phyloP scores from a whole-genome alignment of 108 stramenopile genomes.

The Nitzschia sp. region DNA sequence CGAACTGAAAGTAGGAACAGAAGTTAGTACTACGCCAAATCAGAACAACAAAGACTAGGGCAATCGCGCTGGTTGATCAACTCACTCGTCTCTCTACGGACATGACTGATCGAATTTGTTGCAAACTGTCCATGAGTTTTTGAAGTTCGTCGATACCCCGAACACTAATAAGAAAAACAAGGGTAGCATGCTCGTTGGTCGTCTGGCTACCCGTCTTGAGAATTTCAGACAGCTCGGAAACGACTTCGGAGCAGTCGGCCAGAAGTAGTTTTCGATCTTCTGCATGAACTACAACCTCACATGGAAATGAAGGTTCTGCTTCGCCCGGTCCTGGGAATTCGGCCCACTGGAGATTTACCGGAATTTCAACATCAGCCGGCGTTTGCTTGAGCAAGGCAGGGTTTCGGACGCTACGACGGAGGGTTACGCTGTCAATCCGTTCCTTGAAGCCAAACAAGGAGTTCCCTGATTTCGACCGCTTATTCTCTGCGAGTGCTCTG shows the following conservation, averaged over 20 bases:
- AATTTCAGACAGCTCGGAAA: conserved; percentile 75
- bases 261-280: conserved; percentile 79
- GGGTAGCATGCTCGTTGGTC: conserved; percentile 69
- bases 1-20: not conserved
- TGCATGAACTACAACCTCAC: conserved; percentile 70
- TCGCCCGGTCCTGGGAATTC: conserved; percentile 20
- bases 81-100: conserved; percentile 72
- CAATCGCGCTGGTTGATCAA: no score
- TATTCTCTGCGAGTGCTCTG: conserved; percentile 39
- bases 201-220: conserved; percentile 78
- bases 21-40: no score
- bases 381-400: not conserved
- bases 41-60: no score
- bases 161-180: conserved; percentile 77
- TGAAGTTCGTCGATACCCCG: conserved; percentile 71
- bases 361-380: conserved; percentile 10
- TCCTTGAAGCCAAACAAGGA: conserved; percentile 9
- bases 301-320: conserved; percentile 45
- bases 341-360: conserved; percentile 54
- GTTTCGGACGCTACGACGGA: conserved; percentile 21
- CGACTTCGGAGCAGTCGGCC: conserved; percentile 84
- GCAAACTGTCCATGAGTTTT: conserved; percentile 73
- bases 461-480: conserved; percentile 7
- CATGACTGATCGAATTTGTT: conserved; percentile 74
- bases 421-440: conserved; percentile 37